Percentiles rank a stretch among this genome's conserved stretches.
Evolutionary conservation across 495 filamentous ascomycete species (phyloP).

Genomic region (Opeltia flavorubescens): DNA sequence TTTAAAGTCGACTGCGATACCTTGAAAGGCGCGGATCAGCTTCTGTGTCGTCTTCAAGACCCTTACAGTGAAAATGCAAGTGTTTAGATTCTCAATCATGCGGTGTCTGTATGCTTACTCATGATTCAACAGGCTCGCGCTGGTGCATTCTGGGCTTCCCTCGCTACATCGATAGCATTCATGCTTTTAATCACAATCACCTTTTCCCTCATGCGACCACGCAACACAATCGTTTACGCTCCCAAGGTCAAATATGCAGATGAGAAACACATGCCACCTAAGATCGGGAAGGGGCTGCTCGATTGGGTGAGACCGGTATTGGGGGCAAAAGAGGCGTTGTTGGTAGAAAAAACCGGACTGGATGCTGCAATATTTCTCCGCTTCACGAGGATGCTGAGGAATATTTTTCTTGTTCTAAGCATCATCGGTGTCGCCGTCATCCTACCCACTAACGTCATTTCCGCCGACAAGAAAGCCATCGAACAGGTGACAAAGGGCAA

Average conservation of each 20-base stretch:
- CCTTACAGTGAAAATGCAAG: slow-evolving; percentile 33
- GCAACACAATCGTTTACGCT: slow-evolving; percentile 82
- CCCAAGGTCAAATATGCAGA: slow-evolving; percentile 90
- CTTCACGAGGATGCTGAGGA: slow-evolving; percentile 81
- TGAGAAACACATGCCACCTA: slow-evolving; percentile 84
- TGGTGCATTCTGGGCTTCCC: slow-evolving; percentile 59
- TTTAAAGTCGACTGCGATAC: slow-evolving; percentile 11
- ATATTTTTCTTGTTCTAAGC: slow-evolving; percentile 64
- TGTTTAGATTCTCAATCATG: background rate
- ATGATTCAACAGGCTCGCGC: slow-evolving; percentile 32
- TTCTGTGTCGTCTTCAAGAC: slow-evolving; percentile 33
- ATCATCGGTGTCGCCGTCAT: slow-evolving; percentile 65
- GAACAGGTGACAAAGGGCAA: slow-evolving; percentile 12
- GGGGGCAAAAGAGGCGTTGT: slow-evolving; percentile 55
- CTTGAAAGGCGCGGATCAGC: slow-evolving; percentile 20
- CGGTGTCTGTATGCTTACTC: slow-evolving; percentile 1
- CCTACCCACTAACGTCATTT: slow-evolving; percentile 66
- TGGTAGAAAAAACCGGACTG: slow-evolving; percentile 69
- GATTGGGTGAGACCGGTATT: slow-evolving; percentile 73
- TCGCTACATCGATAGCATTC: slow-evolving; percentile 69
- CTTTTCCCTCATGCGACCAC: slow-evolving; percentile 83
- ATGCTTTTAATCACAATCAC: slow-evolving; percentile 55
- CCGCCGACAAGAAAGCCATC: slow-evolving; percentile 25
- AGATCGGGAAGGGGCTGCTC: slow-evolving; percentile 69
- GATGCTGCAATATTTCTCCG: slow-evolving; percentile 86